A percentile compares a stretch with the other conserved stretches of the same genome.
phyloP scores from a whole-genome alignment of 2,329 filamentous ascomycete genomes.

The Seiridium unicorne region DNA sequence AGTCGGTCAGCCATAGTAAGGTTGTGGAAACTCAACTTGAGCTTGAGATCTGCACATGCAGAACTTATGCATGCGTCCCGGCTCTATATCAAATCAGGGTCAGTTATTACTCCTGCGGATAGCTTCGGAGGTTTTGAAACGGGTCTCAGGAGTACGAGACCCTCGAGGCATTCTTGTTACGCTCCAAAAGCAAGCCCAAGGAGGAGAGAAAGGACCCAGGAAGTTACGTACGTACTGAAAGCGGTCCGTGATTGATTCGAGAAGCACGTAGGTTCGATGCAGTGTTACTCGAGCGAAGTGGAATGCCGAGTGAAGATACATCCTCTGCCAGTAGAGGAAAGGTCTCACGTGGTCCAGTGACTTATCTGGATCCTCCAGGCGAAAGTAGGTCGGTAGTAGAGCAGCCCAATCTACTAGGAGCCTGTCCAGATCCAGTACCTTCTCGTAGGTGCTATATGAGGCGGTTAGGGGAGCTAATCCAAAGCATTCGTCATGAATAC shows the following conservation, averaged over 20 bases:
- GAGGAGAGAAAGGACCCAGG: no score
- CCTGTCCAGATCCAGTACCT: slow-evolving; percentile 31
- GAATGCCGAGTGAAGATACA: slow-evolving; percentile 36
- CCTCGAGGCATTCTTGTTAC: no score
- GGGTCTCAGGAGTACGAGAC: no score
- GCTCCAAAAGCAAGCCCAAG: no score
- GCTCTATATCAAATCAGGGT: slow-evolving; percentile 14
- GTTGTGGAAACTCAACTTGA: slow-evolving; percentile 15
- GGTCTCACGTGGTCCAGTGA: slow-evolving; percentile 25
- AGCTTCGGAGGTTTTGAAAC: no score
- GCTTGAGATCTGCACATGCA: slow-evolving; percentile 36
- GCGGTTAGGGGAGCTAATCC: slow-evolving; percentile 26
- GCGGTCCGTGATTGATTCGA: slow-evolving; percentile 36
- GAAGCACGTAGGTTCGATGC: slow-evolving; percentile 36
- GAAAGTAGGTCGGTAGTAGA: slow-evolving; percentile 31
- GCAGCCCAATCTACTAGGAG: slow-evolving; percentile 30
- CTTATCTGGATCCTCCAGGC: slow-evolving; percentile 28
- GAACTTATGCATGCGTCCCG: slow-evolving; percentile 38
- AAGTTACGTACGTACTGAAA: slow-evolving; percentile 23
- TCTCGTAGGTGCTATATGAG: slow-evolving; percentile 28
- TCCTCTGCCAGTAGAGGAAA: slow-evolving; percentile 34
- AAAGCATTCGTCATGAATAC: slow-evolving; percentile 38
- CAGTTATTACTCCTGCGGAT: no score
- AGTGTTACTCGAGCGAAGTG: slow-evolving; percentile 39
- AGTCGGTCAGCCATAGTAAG: no score